Evolutionary conservation across 1,284 basidiomycete genomes (phyloP).

Genomic region (Puccinia coronata): DNA sequence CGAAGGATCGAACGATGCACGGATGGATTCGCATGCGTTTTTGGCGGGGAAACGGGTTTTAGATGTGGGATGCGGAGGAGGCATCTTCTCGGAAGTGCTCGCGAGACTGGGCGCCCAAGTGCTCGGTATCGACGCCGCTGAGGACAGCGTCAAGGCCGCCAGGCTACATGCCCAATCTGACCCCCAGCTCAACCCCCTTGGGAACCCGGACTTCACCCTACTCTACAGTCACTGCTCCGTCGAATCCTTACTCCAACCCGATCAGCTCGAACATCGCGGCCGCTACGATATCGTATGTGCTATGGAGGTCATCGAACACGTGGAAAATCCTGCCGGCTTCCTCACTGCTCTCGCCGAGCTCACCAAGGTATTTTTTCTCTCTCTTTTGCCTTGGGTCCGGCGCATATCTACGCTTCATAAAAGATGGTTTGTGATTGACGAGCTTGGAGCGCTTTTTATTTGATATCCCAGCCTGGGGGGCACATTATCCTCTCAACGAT

Average conservation of each 20-base stretch:
- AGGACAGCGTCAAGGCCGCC: constrained; percentile 82
- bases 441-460: background rate
- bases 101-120: constrained; percentile 83
- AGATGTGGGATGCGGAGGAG: constrained; percentile 93
- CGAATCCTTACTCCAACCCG: constrained; percentile 68
- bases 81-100: constrained; percentile 85
- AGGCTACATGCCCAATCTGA: constrained; percentile 78
- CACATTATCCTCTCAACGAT: constrained; percentile 97
- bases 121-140: constrained; percentile 84
- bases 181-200: constrained; percentile 63
- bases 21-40: constrained; percentile 32
- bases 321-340: constrained; percentile 85
- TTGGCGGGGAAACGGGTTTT: constrained; percentile 70
- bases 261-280: constrained; percentile 62
- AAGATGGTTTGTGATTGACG: background rate
- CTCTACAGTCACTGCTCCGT: constrained; percentile 76
- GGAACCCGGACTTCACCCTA: background rate
- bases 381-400: background rate
- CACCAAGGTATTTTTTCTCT: constrained; percentile 69
- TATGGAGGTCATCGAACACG: constrained; percentile 98
- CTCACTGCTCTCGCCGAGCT: constrained; percentile 76
- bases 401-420: background rate
- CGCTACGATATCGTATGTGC: constrained; percentile 90
- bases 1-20: background rate
- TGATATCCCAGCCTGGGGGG: constrained; percentile 74